phyloP scores from a whole-genome alignment of 2,329 filamentous ascomycete species.

The Anisogramma anomala region DNA sequence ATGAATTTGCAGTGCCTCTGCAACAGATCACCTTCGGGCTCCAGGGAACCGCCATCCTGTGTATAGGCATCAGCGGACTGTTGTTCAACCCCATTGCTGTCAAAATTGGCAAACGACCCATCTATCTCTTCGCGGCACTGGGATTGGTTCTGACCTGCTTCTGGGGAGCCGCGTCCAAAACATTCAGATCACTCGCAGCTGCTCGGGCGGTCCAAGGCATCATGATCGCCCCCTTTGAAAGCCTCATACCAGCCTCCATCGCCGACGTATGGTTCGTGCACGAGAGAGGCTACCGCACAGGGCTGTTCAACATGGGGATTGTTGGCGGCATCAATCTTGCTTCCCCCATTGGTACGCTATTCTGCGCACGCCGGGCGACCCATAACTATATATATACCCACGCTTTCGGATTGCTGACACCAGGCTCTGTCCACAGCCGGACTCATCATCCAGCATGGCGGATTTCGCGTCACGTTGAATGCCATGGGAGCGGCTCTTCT shows the following conservation, averaged over 20 bases:
- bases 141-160: conserved; percentile 25
- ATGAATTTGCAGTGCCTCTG: conserved; percentile 22
- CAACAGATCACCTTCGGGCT: conserved; percentile 24
- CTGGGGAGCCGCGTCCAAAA: conserved; percentile 23
- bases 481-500: conserved; percentile 31
- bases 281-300: conserved; percentile 28
- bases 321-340: conserved; percentile 31
- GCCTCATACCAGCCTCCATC: conserved; percentile 28
- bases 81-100: conserved; percentile 26
- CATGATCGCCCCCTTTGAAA: conserved; percentile 29
- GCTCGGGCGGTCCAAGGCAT: conserved; percentile 25
- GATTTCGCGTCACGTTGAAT: conserved; percentile 23
- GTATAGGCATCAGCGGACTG: conserved; percentile 25
- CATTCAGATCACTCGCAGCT: conserved; percentile 22
- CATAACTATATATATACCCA: too few relatives aligned
- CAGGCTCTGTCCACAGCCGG: conserved; percentile 20
- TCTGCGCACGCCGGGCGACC: too few relatives aligned
- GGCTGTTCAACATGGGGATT: conserved; percentile 31
- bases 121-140: conserved; percentile 25
- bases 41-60: conserved; percentile 25
- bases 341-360: conserved; percentile 24
- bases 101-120: conserved; percentile 27
- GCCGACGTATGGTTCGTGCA: conserved; percentile 33
- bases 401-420: neutral
- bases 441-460: conserved; percentile 26